Evolutionary conservation across 495 filamentous ascomycete genomes (phyloP).

Genomic region (Xylaria flabelliformis): DNA sequence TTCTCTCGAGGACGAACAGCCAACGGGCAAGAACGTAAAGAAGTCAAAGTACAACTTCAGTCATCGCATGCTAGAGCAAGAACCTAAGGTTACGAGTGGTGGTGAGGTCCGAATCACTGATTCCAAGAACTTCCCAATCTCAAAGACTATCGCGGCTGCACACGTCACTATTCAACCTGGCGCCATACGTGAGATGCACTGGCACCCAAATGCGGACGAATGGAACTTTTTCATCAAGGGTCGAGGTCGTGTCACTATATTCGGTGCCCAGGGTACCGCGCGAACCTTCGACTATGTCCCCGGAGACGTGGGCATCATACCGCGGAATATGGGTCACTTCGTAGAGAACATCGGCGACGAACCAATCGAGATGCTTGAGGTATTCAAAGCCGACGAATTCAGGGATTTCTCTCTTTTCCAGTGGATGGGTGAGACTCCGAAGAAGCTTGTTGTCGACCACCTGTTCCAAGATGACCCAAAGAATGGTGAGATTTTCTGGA

Average conservation of each 20-base stretch:
- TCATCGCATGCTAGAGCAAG: conserved; percentile 66
- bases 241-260: conserved; percentile 59
- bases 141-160: conserved; percentile 68
- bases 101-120: conserved; percentile 69
- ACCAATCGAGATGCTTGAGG: conserved; percentile 65
- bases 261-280: conserved; percentile 55
- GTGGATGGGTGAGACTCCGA: conserved; percentile 72
- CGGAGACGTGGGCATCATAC: conserved; percentile 68
- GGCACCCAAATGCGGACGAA: conserved; percentile 64
- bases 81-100: conserved; percentile 59
- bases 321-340: conserved; percentile 67
- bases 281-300: conserved; percentile 54
- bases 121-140: conserved; percentile 69
- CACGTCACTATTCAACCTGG: conserved; percentile 64
- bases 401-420: conserved; percentile 70
- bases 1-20: conserved; percentile 49
- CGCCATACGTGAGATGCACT: conserved; percentile 66
- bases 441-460: conserved; percentile 65
- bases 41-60: conserved; percentile 65
- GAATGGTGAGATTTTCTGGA: conserved; percentile 61
- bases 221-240: conserved; percentile 62
- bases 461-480: conserved; percentile 62
- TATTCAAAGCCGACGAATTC: conserved; percentile 64
- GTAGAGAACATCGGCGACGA: conserved; percentile 68
- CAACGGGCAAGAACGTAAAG: conserved; percentile 59